These are phyloP conservation scores for Gossypium lobatum DNA, from an alignment of 441 rosid genomes.

Conservation along the genomic window DNA sequence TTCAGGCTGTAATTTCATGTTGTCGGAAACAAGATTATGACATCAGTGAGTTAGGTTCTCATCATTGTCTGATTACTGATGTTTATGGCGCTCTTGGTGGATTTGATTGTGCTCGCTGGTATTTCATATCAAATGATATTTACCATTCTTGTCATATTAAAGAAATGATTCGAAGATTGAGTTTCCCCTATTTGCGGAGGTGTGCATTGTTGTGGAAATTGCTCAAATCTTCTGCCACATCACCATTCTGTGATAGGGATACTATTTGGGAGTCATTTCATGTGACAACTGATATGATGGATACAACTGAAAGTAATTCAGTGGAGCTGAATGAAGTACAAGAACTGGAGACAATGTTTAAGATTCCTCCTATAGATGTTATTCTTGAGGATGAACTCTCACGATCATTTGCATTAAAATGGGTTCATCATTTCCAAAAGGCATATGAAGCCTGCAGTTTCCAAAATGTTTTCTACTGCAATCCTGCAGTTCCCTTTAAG, in stretches of 20 bases:
- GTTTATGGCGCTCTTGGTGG: slow-evolving; percentile 48
- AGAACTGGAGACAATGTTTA: slow-evolving; percentile 69
- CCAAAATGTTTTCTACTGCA: slow-evolving; percentile 35
- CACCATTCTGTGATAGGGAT: slow-evolving; percentile 48
- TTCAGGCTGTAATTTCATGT: slow-evolving; percentile 72
- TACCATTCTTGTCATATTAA: slow-evolving; percentile 45
- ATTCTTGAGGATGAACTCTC: slow-evolving; percentile 52
- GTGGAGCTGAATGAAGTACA: slow-evolving; percentile 59
- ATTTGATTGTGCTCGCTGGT: slow-evolving; percentile 40
- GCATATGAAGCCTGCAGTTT: slow-evolving; percentile 36
- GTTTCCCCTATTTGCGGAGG: slow-evolving; percentile 86
- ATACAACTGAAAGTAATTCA: slow-evolving; percentile 24
- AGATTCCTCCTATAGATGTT: slow-evolving; percentile 59
- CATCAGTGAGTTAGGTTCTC: slow-evolving; percentile 25
- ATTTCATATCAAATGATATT: slow-evolving; percentile 48
- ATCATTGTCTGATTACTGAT: slow-evolving; percentile 52
- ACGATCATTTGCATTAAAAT: slow-evolving; percentile 47
- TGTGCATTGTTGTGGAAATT: slow-evolving; percentile 92
- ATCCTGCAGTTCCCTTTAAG: slow-evolving; percentile 77
- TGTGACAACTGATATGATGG: slow-evolving; percentile 30
- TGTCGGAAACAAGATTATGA: slow-evolving; percentile 33
- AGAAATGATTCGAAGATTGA: slow-evolving; percentile 52
- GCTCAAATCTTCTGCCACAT: slow-evolving; percentile 47
- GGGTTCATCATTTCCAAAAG: slow-evolving; percentile 64
- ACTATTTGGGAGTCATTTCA: slow-evolving; percentile 29